Conservation (phyloP, 306 rosid genomes). For the Cicer yamashitae region DNA sequence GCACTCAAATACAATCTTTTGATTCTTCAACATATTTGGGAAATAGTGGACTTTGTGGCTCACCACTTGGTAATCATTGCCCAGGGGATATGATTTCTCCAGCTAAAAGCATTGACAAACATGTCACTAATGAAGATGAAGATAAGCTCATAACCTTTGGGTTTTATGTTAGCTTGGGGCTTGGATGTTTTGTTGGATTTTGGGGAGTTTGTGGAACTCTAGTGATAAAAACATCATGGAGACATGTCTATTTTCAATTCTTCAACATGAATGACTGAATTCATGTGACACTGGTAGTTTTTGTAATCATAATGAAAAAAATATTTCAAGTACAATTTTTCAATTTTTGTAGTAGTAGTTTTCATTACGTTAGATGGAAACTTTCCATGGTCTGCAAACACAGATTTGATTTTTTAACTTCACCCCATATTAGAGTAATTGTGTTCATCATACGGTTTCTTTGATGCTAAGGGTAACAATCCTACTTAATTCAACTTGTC, state of each 20-base stretch:
- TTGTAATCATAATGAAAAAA: too few relatives aligned
- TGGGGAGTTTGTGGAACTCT: neutral
- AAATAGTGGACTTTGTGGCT: constrained; percentile 47
- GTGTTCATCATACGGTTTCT: constrained; percentile 48
- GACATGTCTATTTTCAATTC: too few relatives aligned
- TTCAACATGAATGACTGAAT: neutral
- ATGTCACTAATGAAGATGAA: neutral
- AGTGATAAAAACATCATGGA: too few relatives aligned
- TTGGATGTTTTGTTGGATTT: constrained; percentile 43
- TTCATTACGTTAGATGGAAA: constrained; percentile 42
- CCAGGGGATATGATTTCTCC: neutral
- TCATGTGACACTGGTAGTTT: neutral
- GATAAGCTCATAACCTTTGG: constrained; percentile 28
- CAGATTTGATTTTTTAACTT: constrained; percentile 14
- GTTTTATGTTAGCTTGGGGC: constrained; percentile 7
- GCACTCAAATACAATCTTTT: neutral
- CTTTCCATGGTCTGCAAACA: constrained; percentile 24
- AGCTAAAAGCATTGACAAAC: neutral
- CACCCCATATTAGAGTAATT: constrained; percentile 1
- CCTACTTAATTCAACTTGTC: constrained; percentile 70
- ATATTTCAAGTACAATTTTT: neutral
- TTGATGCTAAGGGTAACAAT: constrained; percentile 48
- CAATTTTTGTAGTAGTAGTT: constrained; percentile 20
- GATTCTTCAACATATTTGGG: constrained; percentile 27
- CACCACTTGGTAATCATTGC: constrained; percentile 27